Base-by-base conservation (phyloP, 768 basidiomycete genomes). In the Amanita muscaria region DNA sequence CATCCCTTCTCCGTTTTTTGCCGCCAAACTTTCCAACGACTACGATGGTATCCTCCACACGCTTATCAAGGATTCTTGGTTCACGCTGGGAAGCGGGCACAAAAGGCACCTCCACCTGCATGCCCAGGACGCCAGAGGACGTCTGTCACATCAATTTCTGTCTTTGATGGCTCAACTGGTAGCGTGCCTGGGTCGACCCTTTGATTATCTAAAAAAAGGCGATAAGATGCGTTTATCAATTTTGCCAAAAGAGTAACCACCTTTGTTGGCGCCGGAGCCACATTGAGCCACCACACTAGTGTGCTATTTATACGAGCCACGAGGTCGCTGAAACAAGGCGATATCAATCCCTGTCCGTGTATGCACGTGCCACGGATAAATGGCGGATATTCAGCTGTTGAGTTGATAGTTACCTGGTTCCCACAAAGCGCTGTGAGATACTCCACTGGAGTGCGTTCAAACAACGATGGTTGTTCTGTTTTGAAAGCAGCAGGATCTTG, bases 101-200 rank as follows among this genome's bases (percentile, higher is more conserved):
- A 51, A 81, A 93, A 1, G 89, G 79, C 5, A 91, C 75, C 60
- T 89, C 88, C 27, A 77, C 72, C 42, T 79, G 73, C 60, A 69
- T 73, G 18, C 64, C 67, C 9, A 61, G 57, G 4, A 58, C 21
- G 12, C 22, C 37, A 16, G 11, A 30, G 2, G 21, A 18, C 46
- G 31, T 53, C 59, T 41, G 56, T 54, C 44, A 50, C 34, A 40
- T 55, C 35, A 23, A 41, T 47, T 15, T 42, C 42, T 22, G 46
- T 40, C 2, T 42, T 40, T 15, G 41, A 52, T n/a, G n/a, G n/a
- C n/a, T n/a, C n/a, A n/a, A n/a, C n/a, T n/a, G n/a, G n/a, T n/a
- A n/a, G n/a, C n/a, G n/a, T n/a, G n/a, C n/a, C n/a, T n/a, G n/a
- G n/a, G n/a, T n/a, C n/a, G n/a, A n/a, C n/a, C n/a, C n/a, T n/a